Evolutionary conservation across 148 eudicot genomes (phyloP).

Genomic region (Rhododendron williamsianum): DNA sequence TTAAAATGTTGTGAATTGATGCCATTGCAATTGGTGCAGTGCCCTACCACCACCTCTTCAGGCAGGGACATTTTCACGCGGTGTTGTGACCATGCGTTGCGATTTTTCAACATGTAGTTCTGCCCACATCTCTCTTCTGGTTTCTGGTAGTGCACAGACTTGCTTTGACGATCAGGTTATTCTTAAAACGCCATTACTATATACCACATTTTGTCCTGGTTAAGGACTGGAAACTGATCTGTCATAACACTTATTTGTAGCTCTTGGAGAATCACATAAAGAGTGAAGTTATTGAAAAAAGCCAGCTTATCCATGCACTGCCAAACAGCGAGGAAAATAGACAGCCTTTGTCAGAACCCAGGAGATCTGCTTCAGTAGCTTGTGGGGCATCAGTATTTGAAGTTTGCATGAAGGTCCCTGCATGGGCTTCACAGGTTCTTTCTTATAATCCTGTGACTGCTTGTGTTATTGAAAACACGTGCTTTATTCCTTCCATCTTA

Average conservation of each 20-base stretch:
- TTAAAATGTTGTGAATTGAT: neutral
- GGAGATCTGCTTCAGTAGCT: slow-evolving; percentile 82
- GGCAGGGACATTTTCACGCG: slow-evolving; percentile 94
- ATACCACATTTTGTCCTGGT: neutral
- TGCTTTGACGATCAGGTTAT: slow-evolving; percentile 95
- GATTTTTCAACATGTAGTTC: slow-evolving; percentile 86
- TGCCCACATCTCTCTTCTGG: slow-evolving; percentile 84
- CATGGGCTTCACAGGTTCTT: slow-evolving; percentile 90
- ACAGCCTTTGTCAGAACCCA: slow-evolving; percentile 55
- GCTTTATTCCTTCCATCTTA: neutral
- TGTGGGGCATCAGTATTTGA: slow-evolving; percentile 85
- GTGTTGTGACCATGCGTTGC: slow-evolving; percentile 95
- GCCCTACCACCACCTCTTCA: slow-evolving; percentile 98
- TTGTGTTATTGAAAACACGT: neutral
- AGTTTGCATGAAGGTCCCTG: slow-evolving; percentile 82
- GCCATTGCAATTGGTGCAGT: slow-evolving; percentile 41
- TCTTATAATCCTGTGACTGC: neutral
- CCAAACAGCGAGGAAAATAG: slow-evolving; percentile 44
- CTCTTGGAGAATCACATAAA: slow-evolving; percentile 90
- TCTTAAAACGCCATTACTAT: neutral
- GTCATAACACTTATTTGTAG: slow-evolving; percentile 25
- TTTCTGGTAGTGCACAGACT: slow-evolving; percentile 96
- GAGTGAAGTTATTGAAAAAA: slow-evolving; percentile 76
- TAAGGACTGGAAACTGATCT: slow-evolving; percentile 3
- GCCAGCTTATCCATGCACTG: slow-evolving; percentile 59